Evolutionary conservation across 2,329 filamentous ascomycete species (phyloP), one percentile per base, ranked within the genome.

Genomic region (Monosporascus sp.): DNA sequence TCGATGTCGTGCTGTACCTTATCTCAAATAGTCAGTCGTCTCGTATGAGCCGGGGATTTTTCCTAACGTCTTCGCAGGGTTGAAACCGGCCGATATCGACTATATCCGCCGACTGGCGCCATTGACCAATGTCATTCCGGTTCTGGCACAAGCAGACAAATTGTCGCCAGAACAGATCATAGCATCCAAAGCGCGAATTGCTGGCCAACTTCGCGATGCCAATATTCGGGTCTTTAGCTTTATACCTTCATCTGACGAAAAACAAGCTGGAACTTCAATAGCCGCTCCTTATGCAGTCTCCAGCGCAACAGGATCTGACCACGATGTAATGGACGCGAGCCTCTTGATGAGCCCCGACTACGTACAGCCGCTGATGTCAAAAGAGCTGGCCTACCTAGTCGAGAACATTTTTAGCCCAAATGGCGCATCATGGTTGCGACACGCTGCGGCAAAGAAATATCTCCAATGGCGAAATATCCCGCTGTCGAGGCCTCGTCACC

Each of bases 291-390:
- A 89, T 65, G 84, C 89, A 1, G 79, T 96, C 20, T 97, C 93
- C 1, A 94, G 88, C 20, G 81, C 82, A 14, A 76, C 82, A 24
- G 82, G 80, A 1, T 81, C 82, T 22, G 90, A 97, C 62, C 74
- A 84, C 55, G 90, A 96, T 39, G 84, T 80, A 44, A 95, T 97
- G 86, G 93, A 97, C 67, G 93, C 92, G 18, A 96, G 90, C 63
- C 76, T 96, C 0, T 79, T 97, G 18, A 97, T 97, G 93, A 91
- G 86, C 52, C 87, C 92, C 1, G 89, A 94, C 63, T 97, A 97
- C 65, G 76, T 94, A 15, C 87, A 90, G 56, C 93, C 93, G 1
- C 76, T 97, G 5, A 72, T 89, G 3, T 71, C 81, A 0, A 94
- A 90, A 8, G 92, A 97, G 43, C 80, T 97, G 2, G 64, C 70